Evolutionary conservation across 1,284 basidiomycete genomes (phyloP), one percentile per base, ranked within the genome.

Genomic region (Porogramme epimiltina): DNA sequence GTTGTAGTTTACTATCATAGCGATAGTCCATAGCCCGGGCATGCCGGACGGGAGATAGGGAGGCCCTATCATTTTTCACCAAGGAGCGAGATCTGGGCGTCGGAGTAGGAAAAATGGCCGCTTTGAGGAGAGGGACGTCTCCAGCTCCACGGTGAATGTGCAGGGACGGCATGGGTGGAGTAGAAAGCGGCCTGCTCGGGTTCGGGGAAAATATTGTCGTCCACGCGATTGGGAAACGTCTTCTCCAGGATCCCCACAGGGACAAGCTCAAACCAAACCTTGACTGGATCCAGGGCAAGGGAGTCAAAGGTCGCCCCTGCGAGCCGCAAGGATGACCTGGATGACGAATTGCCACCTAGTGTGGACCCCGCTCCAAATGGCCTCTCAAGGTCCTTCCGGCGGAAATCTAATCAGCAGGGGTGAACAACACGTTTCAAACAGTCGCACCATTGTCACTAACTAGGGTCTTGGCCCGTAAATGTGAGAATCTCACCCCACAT

Each of bases 401-500:
- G 90, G 70, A 91, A 92, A 66, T 93, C 87, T 76, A 10, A 9
- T 10, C n/a, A n/a, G n/a, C n/a, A 4, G 10, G 11, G 36, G 37
- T 22, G 36, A 41, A n/a, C n/a, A n/a, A n/a, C n/a, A n/a, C n/a
- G n/a, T n/a, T n/a, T n/a, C n/a, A n/a, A n/a, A n/a, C n/a, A n/a
- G n/a, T n/a, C n/a, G n/a, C n/a, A n/a, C n/a, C n/a, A 37, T 16
- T 18, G 9, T 10, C 20, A 55, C 72, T 42, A 56, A 82, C 80
- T 85, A 47, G 87, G 87, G 66, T 91, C 87, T 63, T 89, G 89
- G 2, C 91, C 91, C n/a, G 66, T 66, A 42, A 94, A 79, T 67
- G 93, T 93, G 52, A 93, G 73, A 0, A 89, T 89, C 62, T 94
- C 92, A 55, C 94, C 91, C 91, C 92, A 94, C 11, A 86, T 73